Percentiles rank a stretch among this genome's conserved stretches.
phyloP scores from a whole-genome alignment of 169 alveolate genomes.

The Plasmodium inui region DNA sequence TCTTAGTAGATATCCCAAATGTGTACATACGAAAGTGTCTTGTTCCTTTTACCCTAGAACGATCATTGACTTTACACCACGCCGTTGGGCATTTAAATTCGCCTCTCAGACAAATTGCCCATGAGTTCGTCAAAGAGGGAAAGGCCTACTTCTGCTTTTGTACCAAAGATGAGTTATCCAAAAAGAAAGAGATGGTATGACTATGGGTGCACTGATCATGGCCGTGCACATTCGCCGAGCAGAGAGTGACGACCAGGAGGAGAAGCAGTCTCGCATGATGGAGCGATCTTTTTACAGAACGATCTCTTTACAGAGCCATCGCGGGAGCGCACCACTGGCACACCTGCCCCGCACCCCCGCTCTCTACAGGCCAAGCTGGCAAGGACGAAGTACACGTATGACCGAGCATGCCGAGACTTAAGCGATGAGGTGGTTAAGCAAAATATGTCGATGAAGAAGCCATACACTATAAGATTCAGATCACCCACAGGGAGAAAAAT shows the following conservation, averaged over 20 bases:
- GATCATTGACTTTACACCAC: neutral
- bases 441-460: neutral
- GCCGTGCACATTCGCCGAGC: conserved; percentile 23
- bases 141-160: conserved; percentile 87
- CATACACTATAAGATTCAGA: conserved; percentile 60
- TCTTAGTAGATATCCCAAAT: neutral
- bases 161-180: conserved; percentile 78
- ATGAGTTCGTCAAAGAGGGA: conserved; percentile 77
- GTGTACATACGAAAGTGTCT: neutral
- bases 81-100: neutral
- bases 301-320: neutral
- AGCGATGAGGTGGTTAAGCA: conserved; percentile 9
- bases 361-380: conserved; percentile 10
- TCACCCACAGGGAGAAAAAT: conserved; percentile 40
- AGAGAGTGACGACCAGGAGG: conserved; percentile 22
- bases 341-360: conserved; percentile 49
- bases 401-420: conserved; percentile 27
- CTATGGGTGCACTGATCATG: conserved; percentile 20
- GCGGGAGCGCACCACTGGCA: neutral
- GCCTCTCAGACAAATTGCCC: conserved; percentile 79
- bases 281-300: neutral
- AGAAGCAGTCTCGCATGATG: neutral
- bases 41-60: neutral
- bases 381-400: conserved; percentile 38
- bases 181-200: conserved; percentile 71